phyloP scores from a whole-genome alignment of 2,329 filamentous ascomycete genomes.

The Dichotomopilus funicola region DNA sequence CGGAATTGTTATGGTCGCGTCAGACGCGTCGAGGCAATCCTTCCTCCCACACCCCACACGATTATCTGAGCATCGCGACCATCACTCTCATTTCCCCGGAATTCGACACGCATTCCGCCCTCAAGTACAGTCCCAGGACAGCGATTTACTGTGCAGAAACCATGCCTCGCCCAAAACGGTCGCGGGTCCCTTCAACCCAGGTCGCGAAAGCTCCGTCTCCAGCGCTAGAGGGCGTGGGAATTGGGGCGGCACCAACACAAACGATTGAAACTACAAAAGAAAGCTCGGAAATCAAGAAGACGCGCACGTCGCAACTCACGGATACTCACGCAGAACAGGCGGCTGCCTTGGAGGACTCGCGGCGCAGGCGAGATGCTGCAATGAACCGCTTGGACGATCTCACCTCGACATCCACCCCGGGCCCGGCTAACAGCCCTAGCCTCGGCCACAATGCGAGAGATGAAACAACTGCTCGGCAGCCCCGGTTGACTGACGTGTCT shows the following conservation, averaged over 20 bases:
- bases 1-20: constrained; percentile 7
- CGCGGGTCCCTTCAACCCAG: constrained; percentile 21
- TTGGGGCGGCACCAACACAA: constrained; percentile 17
- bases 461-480: constrained; percentile 27
- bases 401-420: constrained; percentile 23
- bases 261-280: constrained; percentile 13
- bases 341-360: constrained; percentile 22
- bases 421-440: constrained; percentile 20
- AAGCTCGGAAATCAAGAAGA: constrained; percentile 9
- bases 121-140: too few relatives aligned
- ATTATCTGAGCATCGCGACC: not conserved
- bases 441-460: constrained; percentile 35
- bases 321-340: constrained; percentile 18
- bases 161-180: constrained; percentile 15
- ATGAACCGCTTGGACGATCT: constrained; percentile 33
- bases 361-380: constrained; percentile 32
- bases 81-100: not conserved
- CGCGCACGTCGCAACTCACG: not conserved
- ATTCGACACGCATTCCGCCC: not conserved
- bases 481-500: constrained; percentile 33
- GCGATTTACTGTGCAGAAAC: not conserved
- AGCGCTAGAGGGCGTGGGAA: constrained; percentile 1
- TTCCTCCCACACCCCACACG: not conserved
- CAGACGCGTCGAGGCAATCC: constrained; percentile 4
- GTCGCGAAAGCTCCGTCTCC: constrained; percentile 6